Percentiles rank a stretch among this genome's conserved stretches.
Evolutionary conservation across 2,329 filamentous ascomycete genomes (phyloP).

Genomic region (Macrophomina tecta): DNA sequence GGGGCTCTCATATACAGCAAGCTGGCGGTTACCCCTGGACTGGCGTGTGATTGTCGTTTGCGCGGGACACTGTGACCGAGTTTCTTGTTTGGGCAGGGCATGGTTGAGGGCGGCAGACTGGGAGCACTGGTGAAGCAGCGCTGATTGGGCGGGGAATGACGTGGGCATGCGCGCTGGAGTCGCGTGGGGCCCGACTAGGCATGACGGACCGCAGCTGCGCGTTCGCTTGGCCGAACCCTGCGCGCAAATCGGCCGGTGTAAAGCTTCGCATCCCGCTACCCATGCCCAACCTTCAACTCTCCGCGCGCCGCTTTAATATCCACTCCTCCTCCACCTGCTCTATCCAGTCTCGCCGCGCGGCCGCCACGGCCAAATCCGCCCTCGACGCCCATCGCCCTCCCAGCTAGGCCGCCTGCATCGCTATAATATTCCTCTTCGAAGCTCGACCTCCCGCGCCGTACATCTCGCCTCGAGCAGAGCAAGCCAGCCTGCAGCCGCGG

Average conservation of each 20-base stretch:
- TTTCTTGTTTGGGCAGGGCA: constrained; percentile 17
- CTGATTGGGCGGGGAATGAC: constrained; percentile 22
- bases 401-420: neutral
- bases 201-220: constrained; percentile 16
- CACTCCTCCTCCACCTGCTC: constrained; percentile 17
- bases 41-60: neutral
- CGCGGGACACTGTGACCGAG: constrained; percentile 2
- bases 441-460: neutral
- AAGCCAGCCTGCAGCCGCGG: neutral
- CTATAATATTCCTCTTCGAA: constrained; percentile 2
- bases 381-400: neutral
- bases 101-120: neutral
- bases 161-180: neutral
- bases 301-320: constrained; percentile 10
- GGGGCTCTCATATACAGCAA: constrained; percentile 10
- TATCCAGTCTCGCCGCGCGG: constrained; percentile 10
- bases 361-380: neutral
- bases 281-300: constrained; percentile 1
- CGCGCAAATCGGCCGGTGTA: constrained; percentile 9
- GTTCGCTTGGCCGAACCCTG: constrained; percentile 20
- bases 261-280: constrained; percentile 20
- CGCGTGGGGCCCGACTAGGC: constrained; percentile 9
- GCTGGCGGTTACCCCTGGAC: neutral
- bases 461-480: constrained; percentile 1
- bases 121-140: neutral